Evolutionary conservation across 805 yeast species (phyloP).

Genomic region (Candida schatavii): DNA sequence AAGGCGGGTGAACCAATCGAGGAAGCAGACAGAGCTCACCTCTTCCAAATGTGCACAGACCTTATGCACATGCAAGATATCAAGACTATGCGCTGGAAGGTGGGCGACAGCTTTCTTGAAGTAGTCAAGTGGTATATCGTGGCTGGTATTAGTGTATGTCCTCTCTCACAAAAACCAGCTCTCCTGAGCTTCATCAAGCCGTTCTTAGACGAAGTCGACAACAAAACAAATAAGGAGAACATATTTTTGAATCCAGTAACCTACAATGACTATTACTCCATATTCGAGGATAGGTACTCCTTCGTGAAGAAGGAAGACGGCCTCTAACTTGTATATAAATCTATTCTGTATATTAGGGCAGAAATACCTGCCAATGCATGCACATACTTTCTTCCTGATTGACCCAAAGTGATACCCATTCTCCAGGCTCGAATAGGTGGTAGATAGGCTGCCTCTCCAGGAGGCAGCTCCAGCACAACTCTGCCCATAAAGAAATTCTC

Average conservation of each 20-base stretch:
- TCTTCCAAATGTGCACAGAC: neutral
- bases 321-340: too few species aligned
- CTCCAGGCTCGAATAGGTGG: too few species aligned
- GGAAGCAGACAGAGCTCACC: neutral
- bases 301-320: too few species aligned
- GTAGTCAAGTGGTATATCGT: neutral
- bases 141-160: neutral
- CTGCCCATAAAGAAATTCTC: too few species aligned
- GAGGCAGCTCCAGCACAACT: too few species aligned
- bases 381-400: too few species aligned
- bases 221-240: neutral
- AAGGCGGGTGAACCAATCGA: neutral
- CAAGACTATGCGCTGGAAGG: neutral
- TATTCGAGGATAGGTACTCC: neutral
- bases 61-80: slow-evolving; percentile 1
- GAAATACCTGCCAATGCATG: too few species aligned
- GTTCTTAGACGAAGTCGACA: neutral
- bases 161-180: neutral
- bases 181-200: neutral
- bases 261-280: neutral
- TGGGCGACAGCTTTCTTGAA: neutral
- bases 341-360: too few species aligned
- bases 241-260: neutral
- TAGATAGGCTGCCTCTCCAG: too few species aligned
- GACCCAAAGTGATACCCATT: too few species aligned